Evolutionary conservation across 441 rosid species (phyloP), one percentile per base, ranked within the genome.

Genomic region (Melianthus villosus): DNA sequence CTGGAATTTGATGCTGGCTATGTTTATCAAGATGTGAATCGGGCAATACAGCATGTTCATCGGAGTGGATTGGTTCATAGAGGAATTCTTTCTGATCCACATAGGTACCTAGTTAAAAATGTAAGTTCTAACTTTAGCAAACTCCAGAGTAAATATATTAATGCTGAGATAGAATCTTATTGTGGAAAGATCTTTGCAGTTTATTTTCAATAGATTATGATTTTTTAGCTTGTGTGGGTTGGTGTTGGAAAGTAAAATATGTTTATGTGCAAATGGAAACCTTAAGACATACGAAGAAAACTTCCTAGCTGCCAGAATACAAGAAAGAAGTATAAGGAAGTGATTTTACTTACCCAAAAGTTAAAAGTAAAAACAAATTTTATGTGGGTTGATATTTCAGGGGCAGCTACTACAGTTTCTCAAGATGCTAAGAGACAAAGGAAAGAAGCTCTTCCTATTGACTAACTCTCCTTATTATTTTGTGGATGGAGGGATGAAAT

Each of bases 401-500:
- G 72, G 72, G 28, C 72, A 68, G 43, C 55, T 74, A 17, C 73
- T 83, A 43, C 58, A 30, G 36, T 81, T 81, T 59, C 73, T 89
- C 22, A 74, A 65, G 57, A 75, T 77, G 77, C 61, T 89, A 22
- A 81, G 56, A 55, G 92, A 84, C 67, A 81, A 77, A 44, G 98
- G 94, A 42, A 84, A 83, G 83, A 89, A 81, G 53, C 85, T 89
- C 22, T 89, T 89, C 44, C 57, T 89, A 73, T 48, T 89, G 61
- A 83, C 95, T 8, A 89, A 83, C 66, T 89, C 98, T 43, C 98
- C 97, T 1, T 83, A 64, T 64, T 75, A 81, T 66, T 89, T 89
- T 63, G 94, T 83, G 28, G 93, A 89, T 68, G 94, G 95, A 19
- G 95, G 95, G 63, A 89, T 89, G 97, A 68, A 59, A 9, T 89